These are phyloP conservation scores for Pistacia atlantica DNA, from an alignment of 345 rosid species.

Conservation along the genomic window DNA sequence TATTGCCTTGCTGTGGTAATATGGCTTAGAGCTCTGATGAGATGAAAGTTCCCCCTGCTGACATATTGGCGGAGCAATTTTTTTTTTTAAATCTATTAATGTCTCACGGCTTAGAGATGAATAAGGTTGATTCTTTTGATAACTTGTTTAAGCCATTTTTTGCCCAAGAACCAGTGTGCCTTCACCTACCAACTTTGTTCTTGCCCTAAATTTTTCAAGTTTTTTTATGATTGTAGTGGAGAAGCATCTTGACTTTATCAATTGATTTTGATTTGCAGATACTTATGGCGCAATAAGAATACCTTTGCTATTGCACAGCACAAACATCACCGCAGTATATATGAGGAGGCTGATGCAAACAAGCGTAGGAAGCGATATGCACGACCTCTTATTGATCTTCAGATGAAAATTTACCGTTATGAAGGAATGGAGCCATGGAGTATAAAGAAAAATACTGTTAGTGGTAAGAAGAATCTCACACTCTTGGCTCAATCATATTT, in stretches of 20 bases:
- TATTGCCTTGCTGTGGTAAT: too few species aligned
- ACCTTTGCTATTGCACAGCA: constrained; percentile 95
- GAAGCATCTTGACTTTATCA: not conserved
- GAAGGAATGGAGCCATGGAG: constrained; percentile 97
- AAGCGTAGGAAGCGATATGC: too few species aligned
- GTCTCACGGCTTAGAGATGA: too few species aligned
- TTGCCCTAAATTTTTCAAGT: not conserved
- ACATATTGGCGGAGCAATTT: too few species aligned
- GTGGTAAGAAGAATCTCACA: constrained; percentile 51
- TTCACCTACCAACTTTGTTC: too few species aligned
- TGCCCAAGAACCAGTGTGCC: too few species aligned
- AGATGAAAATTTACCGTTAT: constrained; percentile 86
- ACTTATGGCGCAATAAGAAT: constrained; percentile 88
- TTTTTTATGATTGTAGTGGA: constrained; percentile 1
- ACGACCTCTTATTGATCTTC: constrained; percentile 48
- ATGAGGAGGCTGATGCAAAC: constrained; percentile 91
- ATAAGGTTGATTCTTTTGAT: too few species aligned
- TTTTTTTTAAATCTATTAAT: too few species aligned
- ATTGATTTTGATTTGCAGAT: constrained; percentile 44
- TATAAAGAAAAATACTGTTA: constrained; percentile 61
- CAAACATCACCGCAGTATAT: constrained; percentile 81
- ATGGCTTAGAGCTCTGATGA: too few species aligned
- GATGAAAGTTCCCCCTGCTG: too few species aligned
- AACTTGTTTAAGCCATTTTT: too few species aligned
- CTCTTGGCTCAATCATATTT: not conserved